Percentiles rank a stretch among this genome's conserved stretches.
Conservation (phyloP, 2,329 filamentous ascomycete species). For the Westerdykella sp. region DNA sequence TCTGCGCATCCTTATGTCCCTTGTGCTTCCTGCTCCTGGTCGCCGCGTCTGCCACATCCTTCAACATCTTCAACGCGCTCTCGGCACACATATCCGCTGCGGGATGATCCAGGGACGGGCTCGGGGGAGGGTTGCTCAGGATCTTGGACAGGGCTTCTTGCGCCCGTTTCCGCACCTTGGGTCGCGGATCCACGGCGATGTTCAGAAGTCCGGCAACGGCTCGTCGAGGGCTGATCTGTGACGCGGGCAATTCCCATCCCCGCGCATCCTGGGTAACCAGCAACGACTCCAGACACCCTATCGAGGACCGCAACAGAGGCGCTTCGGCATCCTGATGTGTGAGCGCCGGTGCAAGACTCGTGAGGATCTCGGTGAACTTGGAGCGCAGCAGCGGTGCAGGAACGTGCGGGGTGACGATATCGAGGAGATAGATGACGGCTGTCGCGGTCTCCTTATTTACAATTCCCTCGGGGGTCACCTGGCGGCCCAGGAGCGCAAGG, state of each 20-base stretch:
- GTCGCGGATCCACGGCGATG: conserved; percentile 77
- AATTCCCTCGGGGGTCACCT: conserved; percentile 57
- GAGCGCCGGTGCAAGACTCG: conserved; percentile 76
- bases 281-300: conserved; percentile 89
- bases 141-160: conserved; percentile 83
- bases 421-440: conserved; percentile 90
- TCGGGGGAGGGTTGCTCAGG: conserved; percentile 78
- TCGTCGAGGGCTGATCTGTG: conserved; percentile 76
- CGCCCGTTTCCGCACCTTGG: conserved; percentile 89
- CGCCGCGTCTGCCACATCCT: conserved; percentile 65
- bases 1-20: conserved; percentile 48
- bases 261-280: conserved; percentile 80
- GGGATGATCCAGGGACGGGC: conserved; percentile 87
- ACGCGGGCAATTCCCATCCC: conserved; percentile 80
- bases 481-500: conserved; percentile 76
- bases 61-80: conserved; percentile 73
- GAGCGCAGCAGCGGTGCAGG: conserved; percentile 82
- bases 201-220: conserved; percentile 81
- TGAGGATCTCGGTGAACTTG: conserved; percentile 92
- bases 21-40: conserved; percentile 63
- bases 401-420: conserved; percentile 78
- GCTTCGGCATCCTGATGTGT: conserved; percentile 77
- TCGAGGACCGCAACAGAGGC: conserved; percentile 75
- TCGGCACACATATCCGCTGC: conserved; percentile 95
- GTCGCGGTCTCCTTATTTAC: conserved; percentile 77